A percentile compares a stretch with the other conserved stretches of the same genome.
These are phyloP conservation scores for Claviceps humidiphila DNA, from an alignment of 2,329 filamentous ascomycete genomes.

Conservation along the genomic window DNA sequence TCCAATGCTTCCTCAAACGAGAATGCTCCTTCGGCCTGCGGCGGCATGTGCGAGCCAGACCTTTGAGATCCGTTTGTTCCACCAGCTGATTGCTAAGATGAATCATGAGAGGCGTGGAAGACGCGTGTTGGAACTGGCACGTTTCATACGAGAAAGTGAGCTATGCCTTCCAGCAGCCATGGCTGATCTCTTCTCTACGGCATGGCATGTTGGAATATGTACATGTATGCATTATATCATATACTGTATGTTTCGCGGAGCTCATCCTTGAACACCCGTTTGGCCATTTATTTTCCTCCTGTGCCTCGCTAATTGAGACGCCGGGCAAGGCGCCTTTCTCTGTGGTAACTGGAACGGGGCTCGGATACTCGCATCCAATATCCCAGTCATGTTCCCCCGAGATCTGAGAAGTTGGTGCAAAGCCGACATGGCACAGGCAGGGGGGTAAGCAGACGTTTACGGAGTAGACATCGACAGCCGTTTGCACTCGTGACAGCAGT, in stretches of 20 bases:
- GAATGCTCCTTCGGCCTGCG: neutral
- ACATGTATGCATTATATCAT: neutral
- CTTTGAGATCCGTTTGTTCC: constrained; percentile 3
- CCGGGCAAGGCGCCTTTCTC: neutral
- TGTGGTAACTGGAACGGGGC: neutral
- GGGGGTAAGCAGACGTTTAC: neutral
- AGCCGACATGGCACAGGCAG: constrained; percentile 1
- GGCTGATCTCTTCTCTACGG: too few relatives aligned
- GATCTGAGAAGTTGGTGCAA: neutral
- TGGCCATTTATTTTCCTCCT: neutral
- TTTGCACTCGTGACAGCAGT: neutral
- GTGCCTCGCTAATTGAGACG: constrained; percentile 8
- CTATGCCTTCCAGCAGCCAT: neutral
- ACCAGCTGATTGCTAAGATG: neutral
- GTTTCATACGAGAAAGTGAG: neutral
- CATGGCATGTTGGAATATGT: neutral
- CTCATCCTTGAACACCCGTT: neutral
- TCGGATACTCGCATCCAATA: constrained; percentile 5
- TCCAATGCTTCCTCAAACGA: neutral
- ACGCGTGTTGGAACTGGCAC: neutral
- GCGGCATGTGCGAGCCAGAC: constrained; percentile 3
- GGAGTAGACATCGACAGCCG: neutral
- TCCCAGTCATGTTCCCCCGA: neutral
- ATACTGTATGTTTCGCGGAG: neutral
- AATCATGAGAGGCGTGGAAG: neutral